A percentile compares a stretch with the other conserved stretches of the same genome.
phyloP scores from a whole-genome alignment of 2,329 filamentous ascomycete genomes.

The Fusarium decemcellulare region DNA sequence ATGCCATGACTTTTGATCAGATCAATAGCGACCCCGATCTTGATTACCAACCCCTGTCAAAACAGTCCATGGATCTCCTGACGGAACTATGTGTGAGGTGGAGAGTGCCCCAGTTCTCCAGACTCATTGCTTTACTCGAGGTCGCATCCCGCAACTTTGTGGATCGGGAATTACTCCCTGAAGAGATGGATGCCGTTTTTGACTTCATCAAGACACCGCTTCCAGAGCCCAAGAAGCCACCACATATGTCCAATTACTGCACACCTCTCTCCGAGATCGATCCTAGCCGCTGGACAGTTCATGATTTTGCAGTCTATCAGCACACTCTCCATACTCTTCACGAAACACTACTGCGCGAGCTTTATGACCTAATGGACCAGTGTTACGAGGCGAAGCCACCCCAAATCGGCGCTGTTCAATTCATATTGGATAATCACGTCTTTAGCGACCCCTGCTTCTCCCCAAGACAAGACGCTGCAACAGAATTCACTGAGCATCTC shows the following conservation, averaged over 20 bases:
- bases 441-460: constrained; percentile 83
- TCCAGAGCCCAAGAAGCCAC: constrained; percentile 75
- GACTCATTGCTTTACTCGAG: constrained; percentile 86
- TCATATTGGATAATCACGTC: constrained; percentile 85
- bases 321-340: constrained; percentile 82
- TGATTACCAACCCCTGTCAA: constrained; percentile 73
- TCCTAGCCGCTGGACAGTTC: constrained; percentile 75
- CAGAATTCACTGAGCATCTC: constrained; percentile 80
- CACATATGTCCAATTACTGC: constrained; percentile 66
- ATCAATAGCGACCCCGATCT: constrained; percentile 67
- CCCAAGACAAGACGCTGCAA: constrained; percentile 76
- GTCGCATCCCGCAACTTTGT: constrained; percentile 88
- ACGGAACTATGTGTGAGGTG: constrained; percentile 89
- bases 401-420: constrained; percentile 83
- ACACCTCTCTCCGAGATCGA: constrained; percentile 69
- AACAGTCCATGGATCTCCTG: constrained; percentile 84
- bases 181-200: constrained; percentile 88
- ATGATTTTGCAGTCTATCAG: constrained; percentile 80
- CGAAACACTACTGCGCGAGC: constrained; percentile 86
- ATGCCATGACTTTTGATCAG: constrained; percentile 78
- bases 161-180: constrained; percentile 84
- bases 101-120: constrained; percentile 88
- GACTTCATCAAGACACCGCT: constrained; percentile 83
- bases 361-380: constrained; percentile 89
- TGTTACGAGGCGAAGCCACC: constrained; percentile 93